Percentiles rank a stretch among this genome's conserved stretches.
Conservation (phyloP, 805 yeast species). For the Naumovozyma dairenensis region DNA sequence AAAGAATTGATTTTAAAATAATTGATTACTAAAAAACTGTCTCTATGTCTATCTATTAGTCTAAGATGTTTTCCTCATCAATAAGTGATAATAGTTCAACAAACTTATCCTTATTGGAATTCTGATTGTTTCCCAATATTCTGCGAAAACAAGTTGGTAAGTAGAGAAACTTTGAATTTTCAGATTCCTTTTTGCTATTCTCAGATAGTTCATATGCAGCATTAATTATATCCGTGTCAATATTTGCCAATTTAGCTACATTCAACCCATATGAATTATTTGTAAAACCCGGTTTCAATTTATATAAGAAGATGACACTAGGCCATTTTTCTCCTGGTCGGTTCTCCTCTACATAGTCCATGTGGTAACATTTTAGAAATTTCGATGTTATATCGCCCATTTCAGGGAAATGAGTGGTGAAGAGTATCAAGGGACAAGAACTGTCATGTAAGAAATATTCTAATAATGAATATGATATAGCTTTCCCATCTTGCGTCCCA, state of each 20-base stretch:
- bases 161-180: constrained; percentile 2
- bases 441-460: constrained; percentile 40
- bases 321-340: constrained; percentile 30
- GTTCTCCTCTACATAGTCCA: constrained; percentile 50
- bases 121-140: too few species aligned
- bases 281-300: constrained; percentile 40
- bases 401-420: constrained; percentile 78
- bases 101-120: too few species aligned
- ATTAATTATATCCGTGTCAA: constrained; percentile 39
- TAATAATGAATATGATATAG: constrained; percentile 68
- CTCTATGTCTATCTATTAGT: too few species aligned
- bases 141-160: too few species aligned
- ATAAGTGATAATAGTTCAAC: too few species aligned
- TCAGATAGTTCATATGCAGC: constrained; percentile 33
- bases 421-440: constrained; percentile 48
- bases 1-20: too few species aligned
- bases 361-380: constrained; percentile 51
- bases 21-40: too few species aligned
- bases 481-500: constrained; percentile 67
- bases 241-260: constrained; percentile 68
- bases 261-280: constrained; percentile 72
- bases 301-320: constrained; percentile 44
- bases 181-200: constrained; percentile 8
- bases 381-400: constrained; percentile 41
- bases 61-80: too few species aligned